Conservation (phyloP, 352 stramenopile species). For the Paralagenidium karlingii region DNA sequence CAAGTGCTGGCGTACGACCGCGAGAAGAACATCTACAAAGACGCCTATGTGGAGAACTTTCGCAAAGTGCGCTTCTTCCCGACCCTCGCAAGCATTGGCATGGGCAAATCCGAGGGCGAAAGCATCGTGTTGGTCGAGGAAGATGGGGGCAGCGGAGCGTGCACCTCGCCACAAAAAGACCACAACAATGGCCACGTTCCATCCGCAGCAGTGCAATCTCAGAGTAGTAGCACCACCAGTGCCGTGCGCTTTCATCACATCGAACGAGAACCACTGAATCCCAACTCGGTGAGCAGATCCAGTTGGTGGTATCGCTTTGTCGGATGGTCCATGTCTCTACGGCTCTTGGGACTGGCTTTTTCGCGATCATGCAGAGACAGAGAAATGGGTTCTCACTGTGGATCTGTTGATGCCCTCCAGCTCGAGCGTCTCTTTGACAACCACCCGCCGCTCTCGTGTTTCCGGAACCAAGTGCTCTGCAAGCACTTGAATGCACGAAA, state of each 20-base stretch:
- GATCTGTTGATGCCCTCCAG: too few species aligned
- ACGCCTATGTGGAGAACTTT: constrained; percentile 61
- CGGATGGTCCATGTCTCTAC: too few species aligned
- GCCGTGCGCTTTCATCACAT: too few species aligned
- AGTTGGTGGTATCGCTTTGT: too few species aligned
- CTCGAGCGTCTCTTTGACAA: constrained; percentile 45
- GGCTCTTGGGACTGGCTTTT: too few species aligned
- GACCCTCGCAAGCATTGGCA: constrained; percentile 36
- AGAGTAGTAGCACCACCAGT: too few species aligned
- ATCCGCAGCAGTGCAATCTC: not conserved
- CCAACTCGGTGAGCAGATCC: too few species aligned
- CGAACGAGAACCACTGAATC: too few species aligned
- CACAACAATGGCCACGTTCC: constrained; percentile 3
- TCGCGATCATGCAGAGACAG: too few species aligned
- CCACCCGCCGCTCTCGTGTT: constrained; percentile 34
- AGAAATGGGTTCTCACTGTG: too few species aligned
- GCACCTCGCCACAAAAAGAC: not conserved
- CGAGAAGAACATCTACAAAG: constrained; percentile 68
- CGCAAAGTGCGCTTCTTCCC: constrained; percentile 60
- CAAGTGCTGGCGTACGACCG: constrained; percentile 45
- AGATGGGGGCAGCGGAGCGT: too few species aligned
- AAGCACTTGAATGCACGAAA: constrained; percentile 44
- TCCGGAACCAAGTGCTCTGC: constrained; percentile 45
- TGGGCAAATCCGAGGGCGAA: constrained; percentile 24
- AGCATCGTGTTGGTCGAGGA: constrained; percentile 65